These are phyloP conservation scores for Talaromyces adpressus DNA, from an alignment of 495 filamentous ascomycete genomes.

Conservation along the genomic window DNA sequence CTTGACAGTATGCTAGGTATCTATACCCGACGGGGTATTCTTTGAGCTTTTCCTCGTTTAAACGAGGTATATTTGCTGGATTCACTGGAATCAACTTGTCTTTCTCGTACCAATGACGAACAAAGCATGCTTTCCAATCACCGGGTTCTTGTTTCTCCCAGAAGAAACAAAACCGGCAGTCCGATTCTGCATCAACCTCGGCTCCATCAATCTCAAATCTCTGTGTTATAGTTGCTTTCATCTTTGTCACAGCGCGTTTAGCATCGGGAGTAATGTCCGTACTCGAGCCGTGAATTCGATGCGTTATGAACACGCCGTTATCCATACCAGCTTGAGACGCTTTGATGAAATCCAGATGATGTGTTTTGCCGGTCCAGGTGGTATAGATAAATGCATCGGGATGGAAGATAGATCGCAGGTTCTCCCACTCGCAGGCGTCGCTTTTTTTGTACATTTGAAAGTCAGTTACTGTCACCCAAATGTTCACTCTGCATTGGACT, in stretches of 20 bases:
- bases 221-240: conserved; percentile 67
- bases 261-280: conserved; percentile 43
- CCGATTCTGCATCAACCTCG: conserved; percentile 53
- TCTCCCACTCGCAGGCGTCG: conserved; percentile 60
- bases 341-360: conserved; percentile 50
- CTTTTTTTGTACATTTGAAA: conserved; percentile 5
- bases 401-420: conserved; percentile 55
- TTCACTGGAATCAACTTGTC: conserved; percentile 57
- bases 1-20: conserved; percentile 47
- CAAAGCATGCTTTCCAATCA: conserved; percentile 52
- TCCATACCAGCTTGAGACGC: conserved; percentile 54
- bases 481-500: no score
- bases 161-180: conserved; percentile 60
- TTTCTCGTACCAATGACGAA: conserved; percentile 63
- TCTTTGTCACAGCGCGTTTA: conserved; percentile 57
- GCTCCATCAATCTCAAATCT: conserved; percentile 43
- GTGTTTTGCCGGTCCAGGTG: conserved; percentile 51
- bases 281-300: conserved; percentile 53
- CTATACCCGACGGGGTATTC: conserved; percentile 26
- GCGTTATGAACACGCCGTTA: conserved; percentile 60
- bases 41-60: conserved; percentile 41
- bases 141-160: conserved; percentile 35
- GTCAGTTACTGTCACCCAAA: no score
- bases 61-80: conserved; percentile 39
- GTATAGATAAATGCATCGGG: conserved; percentile 54